phyloP scores from a whole-genome alignment of 306 rosid species.

The Adenanthera pavonina region DNA sequence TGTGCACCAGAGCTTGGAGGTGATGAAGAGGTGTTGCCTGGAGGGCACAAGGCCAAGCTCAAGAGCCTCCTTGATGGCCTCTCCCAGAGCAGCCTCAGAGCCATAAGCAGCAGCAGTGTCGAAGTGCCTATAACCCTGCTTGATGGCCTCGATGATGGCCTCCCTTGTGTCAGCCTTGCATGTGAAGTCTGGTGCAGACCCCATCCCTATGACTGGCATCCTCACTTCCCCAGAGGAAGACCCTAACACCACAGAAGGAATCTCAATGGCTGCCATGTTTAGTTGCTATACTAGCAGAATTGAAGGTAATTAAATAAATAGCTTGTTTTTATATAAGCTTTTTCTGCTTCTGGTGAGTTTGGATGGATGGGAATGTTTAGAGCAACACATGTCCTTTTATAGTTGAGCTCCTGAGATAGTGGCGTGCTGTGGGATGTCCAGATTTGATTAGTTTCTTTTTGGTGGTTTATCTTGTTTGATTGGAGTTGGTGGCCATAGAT shows the following conservation, averaged over 20 bases:
- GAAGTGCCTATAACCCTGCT: slow-evolving; percentile 57
- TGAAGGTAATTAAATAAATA: too few species aligned
- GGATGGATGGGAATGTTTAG: not conserved
- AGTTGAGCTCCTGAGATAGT: not conserved
- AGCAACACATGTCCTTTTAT: not conserved
- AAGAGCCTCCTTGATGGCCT: slow-evolving; percentile 46
- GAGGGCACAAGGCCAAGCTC: slow-evolving; percentile 42
- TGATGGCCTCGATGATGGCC: slow-evolving; percentile 51
- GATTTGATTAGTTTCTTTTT: not conserved
- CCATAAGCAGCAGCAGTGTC: slow-evolving; percentile 56
- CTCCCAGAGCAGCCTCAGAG: slow-evolving; percentile 50
- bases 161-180: slow-evolving; percentile 48
- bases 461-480: not conserved
- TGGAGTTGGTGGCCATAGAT: not conserved
- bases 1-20: slow-evolving; percentile 58
- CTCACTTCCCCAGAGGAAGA: not conserved
- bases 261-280: slow-evolving; percentile 16
- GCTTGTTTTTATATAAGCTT: too few species aligned
- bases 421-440: not conserved
- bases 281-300: not conserved
- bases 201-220: slow-evolving; percentile 54
- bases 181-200: slow-evolving; percentile 53
- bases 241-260: slow-evolving; percentile 36
- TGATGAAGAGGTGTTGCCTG: slow-evolving; percentile 49
- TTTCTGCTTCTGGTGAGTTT: not conserved